A percentile compares a stretch with the other conserved stretches of the same genome.
phyloP scores from a whole-genome alignment of 352 stramenopile species.

The Elongisporangium anandrum region DNA sequence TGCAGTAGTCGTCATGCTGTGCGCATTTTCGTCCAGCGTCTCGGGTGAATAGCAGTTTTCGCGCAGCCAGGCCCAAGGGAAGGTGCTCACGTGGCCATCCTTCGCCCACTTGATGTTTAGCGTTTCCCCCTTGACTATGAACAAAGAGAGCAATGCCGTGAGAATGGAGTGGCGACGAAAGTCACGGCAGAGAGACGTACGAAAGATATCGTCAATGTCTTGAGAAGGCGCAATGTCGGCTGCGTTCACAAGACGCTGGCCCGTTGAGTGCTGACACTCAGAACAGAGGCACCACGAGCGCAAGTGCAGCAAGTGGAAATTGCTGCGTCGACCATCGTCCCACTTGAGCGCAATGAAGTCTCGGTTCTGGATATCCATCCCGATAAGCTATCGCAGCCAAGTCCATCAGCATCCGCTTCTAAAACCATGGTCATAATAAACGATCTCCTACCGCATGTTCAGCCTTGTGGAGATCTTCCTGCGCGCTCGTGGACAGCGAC shows the following conservation, averaged over 20 bases:
- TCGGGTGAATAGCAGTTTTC: constrained; percentile 75
- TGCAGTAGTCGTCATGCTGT: constrained; percentile 38
- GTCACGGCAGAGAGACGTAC: constrained; percentile 19
- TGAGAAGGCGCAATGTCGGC: constrained; percentile 45
- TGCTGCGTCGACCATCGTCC: constrained; percentile 63
- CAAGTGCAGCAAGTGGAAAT: constrained; percentile 73
- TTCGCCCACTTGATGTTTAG: constrained; percentile 65
- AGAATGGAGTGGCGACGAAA: background rate
- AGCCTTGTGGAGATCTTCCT: background rate
- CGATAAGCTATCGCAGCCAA: constrained; percentile 33
- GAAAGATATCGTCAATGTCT: constrained; percentile 71
- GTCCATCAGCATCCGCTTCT: background rate
- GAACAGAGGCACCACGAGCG: constrained; percentile 73
- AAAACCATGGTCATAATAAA: too few species aligned
- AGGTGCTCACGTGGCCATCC: constrained; percentile 64
- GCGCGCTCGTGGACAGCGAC: background rate
- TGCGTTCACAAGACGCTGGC: constrained; percentile 78
- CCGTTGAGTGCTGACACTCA: constrained; percentile 66
- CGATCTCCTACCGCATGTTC: background rate
- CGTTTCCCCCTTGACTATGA: constrained; percentile 60
- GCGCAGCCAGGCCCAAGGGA: constrained; percentile 61
- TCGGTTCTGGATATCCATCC: constrained; percentile 64
- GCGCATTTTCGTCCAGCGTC: constrained; percentile 39
- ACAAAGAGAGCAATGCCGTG: background rate
- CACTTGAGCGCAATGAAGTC: constrained; percentile 79